phyloP scores from a whole-genome alignment of 306 rosid species.

The Sechiopsis laciniata region DNA sequence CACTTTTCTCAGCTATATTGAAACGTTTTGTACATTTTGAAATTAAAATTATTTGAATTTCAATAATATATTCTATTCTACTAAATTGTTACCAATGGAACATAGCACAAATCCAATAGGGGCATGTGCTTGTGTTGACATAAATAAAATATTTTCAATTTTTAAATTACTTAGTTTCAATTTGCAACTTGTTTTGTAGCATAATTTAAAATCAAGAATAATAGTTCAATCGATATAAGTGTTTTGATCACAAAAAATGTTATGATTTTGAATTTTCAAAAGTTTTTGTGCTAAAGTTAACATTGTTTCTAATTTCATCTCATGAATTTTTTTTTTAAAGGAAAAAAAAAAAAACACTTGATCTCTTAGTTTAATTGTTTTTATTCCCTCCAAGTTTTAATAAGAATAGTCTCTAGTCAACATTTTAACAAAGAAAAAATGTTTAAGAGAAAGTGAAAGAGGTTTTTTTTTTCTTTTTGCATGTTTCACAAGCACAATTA shows the following conservation, averaged over 20 bases:
- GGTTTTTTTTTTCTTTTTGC: too few relatives aligned
- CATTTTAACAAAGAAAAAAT: too few relatives aligned
- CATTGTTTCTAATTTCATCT: too few relatives aligned
- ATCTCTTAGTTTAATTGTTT: too few relatives aligned
- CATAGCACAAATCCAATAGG: background rate
- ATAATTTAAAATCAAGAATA: background rate
- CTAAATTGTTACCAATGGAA: background rate
- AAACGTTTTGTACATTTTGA: background rate
- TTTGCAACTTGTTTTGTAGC: background rate
- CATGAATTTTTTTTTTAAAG: too few relatives aligned
- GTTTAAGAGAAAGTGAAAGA: background rate
- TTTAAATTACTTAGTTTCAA: background rate
- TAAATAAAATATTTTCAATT: background rate
- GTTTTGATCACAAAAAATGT: too few relatives aligned
- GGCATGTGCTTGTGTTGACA: slow-evolving; percentile 8
- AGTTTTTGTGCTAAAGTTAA: too few relatives aligned
- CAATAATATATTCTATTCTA: background rate
- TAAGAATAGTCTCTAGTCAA: background rate
- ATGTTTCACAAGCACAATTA: too few relatives aligned
- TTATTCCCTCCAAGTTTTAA: background rate
- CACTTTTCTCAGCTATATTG: background rate
- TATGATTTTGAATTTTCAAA: too few relatives aligned
- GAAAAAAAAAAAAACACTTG: too few relatives aligned
- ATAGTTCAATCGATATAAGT: too few relatives aligned
- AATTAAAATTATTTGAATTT: background rate